Conservation (phyloP, 441 rosid genomes). For the Corymbia calophylla region DNA sequence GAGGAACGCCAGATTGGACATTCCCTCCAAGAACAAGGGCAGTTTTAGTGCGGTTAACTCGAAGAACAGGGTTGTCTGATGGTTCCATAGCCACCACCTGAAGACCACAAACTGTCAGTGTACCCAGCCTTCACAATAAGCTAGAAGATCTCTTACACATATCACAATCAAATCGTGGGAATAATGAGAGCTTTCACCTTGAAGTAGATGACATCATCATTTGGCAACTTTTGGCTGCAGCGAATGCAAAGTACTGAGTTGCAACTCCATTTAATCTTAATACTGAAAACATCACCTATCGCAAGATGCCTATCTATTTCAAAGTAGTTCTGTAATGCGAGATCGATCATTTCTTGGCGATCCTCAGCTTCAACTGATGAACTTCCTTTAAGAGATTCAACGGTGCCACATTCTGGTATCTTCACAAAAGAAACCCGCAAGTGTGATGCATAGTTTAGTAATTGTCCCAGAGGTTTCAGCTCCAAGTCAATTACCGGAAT, state of each 20-base stretch:
- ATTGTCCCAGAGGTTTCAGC: constrained; percentile 39
- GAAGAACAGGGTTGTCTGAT: constrained; percentile 64
- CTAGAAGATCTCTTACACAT: neutral
- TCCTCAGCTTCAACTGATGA: constrained; percentile 73
- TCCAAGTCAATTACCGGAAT: constrained; percentile 35
- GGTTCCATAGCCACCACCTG: constrained; percentile 97
- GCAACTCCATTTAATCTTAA: constrained; percentile 67
- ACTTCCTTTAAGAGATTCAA: constrained; percentile 50
- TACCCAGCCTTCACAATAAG: neutral
- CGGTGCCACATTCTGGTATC: constrained; percentile 84
- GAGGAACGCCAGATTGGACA: constrained; percentile 75
- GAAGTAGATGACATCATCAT: constrained; percentile 45
- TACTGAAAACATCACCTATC: constrained; percentile 69
- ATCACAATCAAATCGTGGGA: neutral
- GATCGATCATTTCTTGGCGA: constrained; percentile 81
- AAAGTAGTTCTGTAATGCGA: constrained; percentile 69
- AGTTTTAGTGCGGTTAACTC: constrained; percentile 65
- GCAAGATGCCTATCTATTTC: constrained; percentile 64
- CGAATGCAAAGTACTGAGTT: constrained; percentile 61
- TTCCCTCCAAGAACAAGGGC: constrained; percentile 95
- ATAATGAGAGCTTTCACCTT: constrained; percentile 40
- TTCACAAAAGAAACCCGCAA: constrained; percentile 81
- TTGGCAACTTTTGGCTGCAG: constrained; percentile 47
- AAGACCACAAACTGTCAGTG: constrained; percentile 17
- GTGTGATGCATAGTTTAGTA: constrained; percentile 81